Percentiles rank a stretch among this genome's conserved stretches.
Evolutionary conservation across 2,329 filamentous ascomycete genomes (phyloP).

Genomic region (Colletotrichum sp.): DNA sequence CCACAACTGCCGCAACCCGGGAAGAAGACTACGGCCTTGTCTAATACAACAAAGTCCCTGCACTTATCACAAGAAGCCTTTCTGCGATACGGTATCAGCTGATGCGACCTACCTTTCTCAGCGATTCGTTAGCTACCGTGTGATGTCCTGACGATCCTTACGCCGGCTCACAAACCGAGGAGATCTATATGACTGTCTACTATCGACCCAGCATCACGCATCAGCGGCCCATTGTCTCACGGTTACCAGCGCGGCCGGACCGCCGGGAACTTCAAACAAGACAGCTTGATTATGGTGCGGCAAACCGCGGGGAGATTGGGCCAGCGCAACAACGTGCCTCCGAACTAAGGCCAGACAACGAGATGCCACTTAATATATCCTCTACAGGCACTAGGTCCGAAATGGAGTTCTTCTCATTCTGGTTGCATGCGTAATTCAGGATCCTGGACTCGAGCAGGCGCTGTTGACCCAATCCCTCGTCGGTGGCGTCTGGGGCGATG

Average conservation of each 20-base stretch:
- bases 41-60: background rate
- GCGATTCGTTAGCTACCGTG: background rate
- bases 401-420: background rate
- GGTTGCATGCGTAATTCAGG: background rate
- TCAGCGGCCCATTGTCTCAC: background rate
- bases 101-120: constrained; percentile 15
- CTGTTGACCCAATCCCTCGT: background rate
- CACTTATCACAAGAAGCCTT: background rate
- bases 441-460: background rate
- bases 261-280: background rate
- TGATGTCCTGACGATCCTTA: constrained; percentile 1
- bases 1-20: constrained; percentile 18
- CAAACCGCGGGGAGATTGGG: background rate
- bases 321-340: background rate
- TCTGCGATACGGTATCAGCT: background rate
- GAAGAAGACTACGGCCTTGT: background rate
- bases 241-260: background rate
- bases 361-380: constrained; percentile 6
- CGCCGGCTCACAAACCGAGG: constrained; percentile 14
- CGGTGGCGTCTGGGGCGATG: background rate
- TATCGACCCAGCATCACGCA: constrained; percentile 7
- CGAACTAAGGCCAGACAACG: background rate
- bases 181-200: constrained; percentile 12
- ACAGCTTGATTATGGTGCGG: background rate
- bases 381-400: constrained; percentile 11